Evolutionary conservation across 2,329 filamentous ascomycete genomes (phyloP).

Genomic region (Rutstroemia sydowiana): DNA sequence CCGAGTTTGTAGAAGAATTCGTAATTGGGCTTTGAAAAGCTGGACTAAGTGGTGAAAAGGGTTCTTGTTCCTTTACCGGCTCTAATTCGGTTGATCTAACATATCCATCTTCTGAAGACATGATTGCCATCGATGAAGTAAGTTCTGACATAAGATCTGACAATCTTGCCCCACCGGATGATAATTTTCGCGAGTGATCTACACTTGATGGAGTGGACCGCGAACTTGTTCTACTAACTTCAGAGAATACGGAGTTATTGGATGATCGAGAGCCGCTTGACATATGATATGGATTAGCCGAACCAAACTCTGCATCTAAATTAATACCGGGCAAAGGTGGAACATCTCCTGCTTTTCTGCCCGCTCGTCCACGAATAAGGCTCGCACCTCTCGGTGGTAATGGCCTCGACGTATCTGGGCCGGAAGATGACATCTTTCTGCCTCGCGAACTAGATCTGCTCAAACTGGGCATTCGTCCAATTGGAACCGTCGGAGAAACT

Average conservation of each 20-base stretch:
- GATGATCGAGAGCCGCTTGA: conserved; percentile 59
- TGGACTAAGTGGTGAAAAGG: conserved; percentile 9
- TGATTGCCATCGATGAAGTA: conserved; percentile 39
- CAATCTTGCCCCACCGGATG: conserved; percentile 35
- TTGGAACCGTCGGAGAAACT: neutral
- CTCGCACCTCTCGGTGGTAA: conserved; percentile 28
- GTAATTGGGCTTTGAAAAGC: conserved; percentile 33
- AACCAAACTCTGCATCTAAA: conserved; percentile 52
- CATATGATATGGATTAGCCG: conserved; percentile 57
- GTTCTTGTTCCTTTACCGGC: conserved; percentile 5
- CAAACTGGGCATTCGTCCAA: neutral
- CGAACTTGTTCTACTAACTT: conserved; percentile 54
- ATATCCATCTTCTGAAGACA: neutral
- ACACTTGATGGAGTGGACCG: conserved; percentile 44
- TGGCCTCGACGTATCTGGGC: conserved; percentile 25
- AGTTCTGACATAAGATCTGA: conserved; percentile 50
- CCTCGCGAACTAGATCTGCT: neutral
- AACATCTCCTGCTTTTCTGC: conserved; percentile 17
- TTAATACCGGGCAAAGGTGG: conserved; percentile 36
- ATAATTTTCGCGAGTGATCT: conserved; percentile 31
- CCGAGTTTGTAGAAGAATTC: conserved; percentile 37
- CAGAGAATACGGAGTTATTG: conserved; percentile 53
- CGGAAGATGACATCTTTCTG: conserved; percentile 22
- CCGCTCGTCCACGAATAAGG: conserved; percentile 21
- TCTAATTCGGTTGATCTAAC: neutral